Conservation (phyloP, 768 basidiomycete species). For the Fistulinella prunicolor region DNA sequence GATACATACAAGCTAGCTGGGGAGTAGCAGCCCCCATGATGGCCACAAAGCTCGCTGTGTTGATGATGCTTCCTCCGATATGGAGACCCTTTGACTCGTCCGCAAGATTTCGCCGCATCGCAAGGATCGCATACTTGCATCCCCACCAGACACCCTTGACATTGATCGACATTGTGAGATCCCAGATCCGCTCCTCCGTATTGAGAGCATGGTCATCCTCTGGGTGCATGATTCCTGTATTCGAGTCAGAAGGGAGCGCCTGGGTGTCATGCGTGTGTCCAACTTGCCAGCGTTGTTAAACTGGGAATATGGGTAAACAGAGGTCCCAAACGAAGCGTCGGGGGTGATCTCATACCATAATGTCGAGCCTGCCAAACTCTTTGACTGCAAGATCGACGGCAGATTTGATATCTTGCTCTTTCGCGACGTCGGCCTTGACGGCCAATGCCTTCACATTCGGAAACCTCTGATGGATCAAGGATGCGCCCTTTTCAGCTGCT, state of each 20-base stretch:
- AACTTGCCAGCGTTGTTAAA: constrained; percentile 87
- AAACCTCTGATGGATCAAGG: constrained; percentile 58
- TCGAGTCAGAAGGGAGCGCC: background rate
- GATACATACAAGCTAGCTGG: constrained; percentile 81
- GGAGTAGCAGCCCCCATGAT: constrained; percentile 95
- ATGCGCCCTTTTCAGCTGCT: constrained; percentile 66
- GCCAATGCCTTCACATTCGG: constrained; percentile 70
- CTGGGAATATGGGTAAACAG: constrained; percentile 37
- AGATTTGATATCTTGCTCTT: constrained; percentile 81
- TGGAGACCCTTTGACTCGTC: constrained; percentile 79
- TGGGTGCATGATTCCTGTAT: constrained; percentile 94
- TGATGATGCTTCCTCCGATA: constrained; percentile 90
- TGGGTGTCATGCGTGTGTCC: background rate
- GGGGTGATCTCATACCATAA: constrained; percentile 64
- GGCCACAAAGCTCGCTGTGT: constrained; percentile 97
- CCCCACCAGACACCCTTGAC: constrained; percentile 99
- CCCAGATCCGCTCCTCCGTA: constrained; percentile 97
- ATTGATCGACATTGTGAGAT: constrained; percentile 89
- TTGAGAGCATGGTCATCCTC: constrained; percentile 92
- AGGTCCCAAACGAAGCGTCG: background rate
- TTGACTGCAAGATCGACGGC: constrained; percentile 77
- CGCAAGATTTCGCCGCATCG: constrained; percentile 90
- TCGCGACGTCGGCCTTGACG: constrained; percentile 81
- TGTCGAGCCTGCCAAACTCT: constrained; percentile 89
- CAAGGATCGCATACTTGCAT: constrained; percentile 94